Evolutionary conservation across 2,329 filamentous ascomycete genomes (phyloP), one percentile per base, ranked within the genome.

Genomic region (Fusarium luffae): DNA sequence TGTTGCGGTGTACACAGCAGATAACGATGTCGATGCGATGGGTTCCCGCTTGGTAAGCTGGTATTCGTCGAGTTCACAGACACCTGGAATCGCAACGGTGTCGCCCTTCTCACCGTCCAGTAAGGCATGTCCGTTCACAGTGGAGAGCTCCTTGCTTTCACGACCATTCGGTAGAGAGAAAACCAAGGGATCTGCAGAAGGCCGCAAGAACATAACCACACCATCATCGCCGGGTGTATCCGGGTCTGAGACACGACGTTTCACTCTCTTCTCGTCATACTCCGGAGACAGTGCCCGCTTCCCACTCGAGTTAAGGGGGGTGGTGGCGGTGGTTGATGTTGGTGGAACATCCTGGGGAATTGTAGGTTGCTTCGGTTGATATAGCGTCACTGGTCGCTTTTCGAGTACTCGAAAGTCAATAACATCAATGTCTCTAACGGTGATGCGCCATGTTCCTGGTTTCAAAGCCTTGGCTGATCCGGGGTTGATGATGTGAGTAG

Each of bases 381-480:
- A 79, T 65, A 85, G 63, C 50, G 74, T 77, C 34, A 84, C 81
- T 13, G 83, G 84, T 7, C 83, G 82, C 76, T 86, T 88, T 74
- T 88, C 85, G 21, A 89, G 75, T 34, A 89, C 85, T 62, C 87
- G 82, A 64, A 89, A 89, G 74, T 89, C 87, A 34, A 89, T 78
- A 11, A 88, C 83, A 23, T 85, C 83, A 25, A 82, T 78, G 46
- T 82, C 78, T 48, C 79, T 78, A 68, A 88, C 81, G 58, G 79
- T 82, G 69, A 89, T 88, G 62, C 85, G 82, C 86, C 86, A 89
- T 2, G 86, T 86, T 30, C 86, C 86, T 5, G 86, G 87, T 18
- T 77, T 81, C 34, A 89, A 75, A 28, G 83, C 82, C 73, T 82
- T 85, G 66, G 80, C 81, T 16, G 78, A 79, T 4, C 79, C 78